Conservation (phyloP, 129 eudicot species). For the Kitagawia praeruptora region DNA sequence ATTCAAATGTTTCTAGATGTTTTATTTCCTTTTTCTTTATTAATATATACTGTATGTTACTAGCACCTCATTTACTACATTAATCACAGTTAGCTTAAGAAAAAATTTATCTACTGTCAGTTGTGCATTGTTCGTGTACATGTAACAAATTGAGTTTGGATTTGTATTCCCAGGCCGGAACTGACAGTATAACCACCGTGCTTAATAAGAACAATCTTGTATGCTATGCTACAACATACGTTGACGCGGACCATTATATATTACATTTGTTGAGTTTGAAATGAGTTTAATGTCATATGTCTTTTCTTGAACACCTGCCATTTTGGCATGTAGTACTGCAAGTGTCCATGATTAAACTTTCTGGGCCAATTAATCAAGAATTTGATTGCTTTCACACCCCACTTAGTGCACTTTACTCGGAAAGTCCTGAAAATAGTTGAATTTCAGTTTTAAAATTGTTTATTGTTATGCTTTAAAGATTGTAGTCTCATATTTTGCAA, state of each 20-base stretch:
- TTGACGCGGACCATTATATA: too few relatives aligned
- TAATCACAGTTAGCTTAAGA: too few relatives aligned
- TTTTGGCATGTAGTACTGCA: conserved; percentile 3
- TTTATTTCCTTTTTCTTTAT: neutral
- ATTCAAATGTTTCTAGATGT: neutral
- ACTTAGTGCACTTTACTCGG: neutral
- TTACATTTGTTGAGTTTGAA: neutral
- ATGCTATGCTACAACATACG: too few relatives aligned
- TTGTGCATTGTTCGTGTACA: too few relatives aligned
- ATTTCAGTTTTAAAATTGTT: neutral
- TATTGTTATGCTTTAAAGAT: neutral
- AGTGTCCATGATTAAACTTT: neutral
- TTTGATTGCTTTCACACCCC: neutral
- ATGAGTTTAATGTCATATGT: neutral
- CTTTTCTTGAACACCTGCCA: neutral
- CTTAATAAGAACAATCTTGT: too few relatives aligned
- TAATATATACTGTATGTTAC: neutral
- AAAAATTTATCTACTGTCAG: too few relatives aligned
- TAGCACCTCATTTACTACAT: too few relatives aligned
- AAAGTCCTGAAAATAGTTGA: neutral
- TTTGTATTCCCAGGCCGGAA: too few relatives aligned
- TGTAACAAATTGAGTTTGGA: too few relatives aligned
- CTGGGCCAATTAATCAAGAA: neutral
- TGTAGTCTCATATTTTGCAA: neutral
- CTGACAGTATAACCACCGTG: too few relatives aligned